Conservation (phyloP, 2,329 filamentous ascomycete species). For the Diaporthe eres region DNA sequence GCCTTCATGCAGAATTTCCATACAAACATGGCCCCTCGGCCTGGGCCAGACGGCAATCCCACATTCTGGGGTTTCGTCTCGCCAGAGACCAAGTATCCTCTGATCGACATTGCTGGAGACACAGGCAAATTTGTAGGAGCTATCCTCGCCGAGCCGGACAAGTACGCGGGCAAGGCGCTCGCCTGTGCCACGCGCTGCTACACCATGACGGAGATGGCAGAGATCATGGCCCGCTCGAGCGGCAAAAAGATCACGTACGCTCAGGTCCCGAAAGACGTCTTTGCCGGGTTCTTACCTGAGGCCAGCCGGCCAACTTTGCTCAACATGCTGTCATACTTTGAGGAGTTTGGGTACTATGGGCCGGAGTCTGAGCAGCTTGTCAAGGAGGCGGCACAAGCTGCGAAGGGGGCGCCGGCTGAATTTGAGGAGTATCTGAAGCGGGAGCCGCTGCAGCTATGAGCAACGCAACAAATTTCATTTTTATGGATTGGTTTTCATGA, state of each 20-base stretch:
- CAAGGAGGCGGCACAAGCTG: background rate
- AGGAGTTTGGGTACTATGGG: conserved; percentile 20
- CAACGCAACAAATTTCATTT: too few relatives aligned
- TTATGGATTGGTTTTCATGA: background rate
- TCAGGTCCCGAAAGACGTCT: background rate
- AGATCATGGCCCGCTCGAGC: conserved; percentile 49
- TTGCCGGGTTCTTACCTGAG: conserved; percentile 1
- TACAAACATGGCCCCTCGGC: conserved; percentile 44
- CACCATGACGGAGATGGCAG: conserved; percentile 49
- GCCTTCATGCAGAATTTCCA: conserved; percentile 68
- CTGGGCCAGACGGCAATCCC: conserved; percentile 46
- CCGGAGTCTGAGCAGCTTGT: conserved; percentile 10
- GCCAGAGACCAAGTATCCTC: conserved; percentile 53
- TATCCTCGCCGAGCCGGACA: conserved; percentile 46
- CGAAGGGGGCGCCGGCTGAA: background rate
- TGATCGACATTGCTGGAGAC: conserved; percentile 56
- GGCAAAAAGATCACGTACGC: conserved; percentile 48
- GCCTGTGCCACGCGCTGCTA: conserved; percentile 44
- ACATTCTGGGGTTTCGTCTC: conserved; percentile 49
- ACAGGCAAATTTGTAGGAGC: conserved; percentile 57
- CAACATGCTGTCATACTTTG: conserved; percentile 8
- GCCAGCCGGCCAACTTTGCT: background rate
- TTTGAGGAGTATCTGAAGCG: conserved; percentile 6
- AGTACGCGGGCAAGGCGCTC: conserved; percentile 43
- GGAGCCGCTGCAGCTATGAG: conserved; percentile 5